Evolutionary conservation across 202 grass and related monocot species (phyloP), one percentile per base, ranked within the genome.

Genomic region (Alloteropsis angusta): DNA sequence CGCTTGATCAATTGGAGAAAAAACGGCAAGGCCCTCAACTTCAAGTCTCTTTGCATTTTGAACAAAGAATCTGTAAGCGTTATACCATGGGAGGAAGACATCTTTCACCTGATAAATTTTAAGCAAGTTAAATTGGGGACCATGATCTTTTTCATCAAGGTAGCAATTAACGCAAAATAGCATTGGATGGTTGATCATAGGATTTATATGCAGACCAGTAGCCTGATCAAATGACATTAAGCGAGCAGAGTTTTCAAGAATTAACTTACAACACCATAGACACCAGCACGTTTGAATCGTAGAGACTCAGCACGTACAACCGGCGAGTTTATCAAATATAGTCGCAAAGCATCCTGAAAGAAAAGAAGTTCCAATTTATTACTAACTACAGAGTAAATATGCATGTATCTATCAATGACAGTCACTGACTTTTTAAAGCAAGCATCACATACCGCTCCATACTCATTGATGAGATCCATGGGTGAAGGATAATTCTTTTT

Each of bases 81-180:
- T 99, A 72, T 99, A 99, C 96, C 96, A 99, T 3, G 96, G 96
- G 37, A 99, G 96, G 86, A 99, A 99, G 72, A 99, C 96, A 87
- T 99, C 96, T 87, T 95, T 99, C 65, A 99, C 96, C 96, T 99
- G 86, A 18, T 47, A 60, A 85, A 83, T 70, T 70, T 47, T 87
- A 86, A 84, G 41, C 32, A 80, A n/a, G 18, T 45, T n/a, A 78
- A 48, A 58, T 36, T 49, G 35, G 57, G n/a, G 47, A 41, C 11
- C 62, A 30, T 65, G 26, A 37, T 48, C n/a, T 58, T 38, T 76
- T 57, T 65, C 22, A 30, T 57, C 25, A 18, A 52, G 61, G 35
- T 65, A 56, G n/a, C n/a, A n/a, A n/a, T n/a, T n/a, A n/a, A n/a
- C 0, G 3, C 28, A 30, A 30, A 23, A 38, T 28, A 83, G 9